A percentile compares a stretch with the other conserved stretches of the same genome.
Conservation (phyloP, 1,139 yeast species). For the Scheffersomyces stambukii region DNA sequence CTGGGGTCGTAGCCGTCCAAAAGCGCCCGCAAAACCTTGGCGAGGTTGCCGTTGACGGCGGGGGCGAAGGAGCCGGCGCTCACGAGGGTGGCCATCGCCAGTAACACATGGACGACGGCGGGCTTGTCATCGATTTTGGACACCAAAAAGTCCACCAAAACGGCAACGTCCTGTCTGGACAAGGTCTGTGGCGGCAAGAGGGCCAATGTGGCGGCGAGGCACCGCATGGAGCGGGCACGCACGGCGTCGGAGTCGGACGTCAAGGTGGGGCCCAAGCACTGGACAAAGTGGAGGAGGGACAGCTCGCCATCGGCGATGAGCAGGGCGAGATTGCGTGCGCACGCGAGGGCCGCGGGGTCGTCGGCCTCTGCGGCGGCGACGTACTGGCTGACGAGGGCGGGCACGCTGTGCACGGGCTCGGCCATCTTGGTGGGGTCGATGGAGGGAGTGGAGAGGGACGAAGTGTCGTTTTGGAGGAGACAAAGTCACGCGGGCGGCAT, state of each 20-base stretch:
- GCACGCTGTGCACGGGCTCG: slow-evolving; percentile 13
- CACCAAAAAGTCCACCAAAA: slow-evolving; percentile 59
- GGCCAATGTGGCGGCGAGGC: slow-evolving; percentile 52
- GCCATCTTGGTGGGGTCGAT: slow-evolving; percentile 5
- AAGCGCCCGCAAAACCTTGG: slow-evolving; percentile 38
- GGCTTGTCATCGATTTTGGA: slow-evolving; percentile 65
- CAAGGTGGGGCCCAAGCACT: slow-evolving; percentile 42
- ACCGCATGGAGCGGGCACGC: slow-evolving; percentile 51
- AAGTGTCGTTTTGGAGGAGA: too few species aligned
- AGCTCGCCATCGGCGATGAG: slow-evolving; percentile 18
- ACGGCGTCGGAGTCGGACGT: slow-evolving; percentile 62
- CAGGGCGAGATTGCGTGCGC: slow-evolving; percentile 20
- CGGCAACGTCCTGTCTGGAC: slow-evolving; percentile 60
- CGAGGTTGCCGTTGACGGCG: slow-evolving; percentile 14
- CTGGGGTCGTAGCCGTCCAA: slow-evolving; percentile 53
- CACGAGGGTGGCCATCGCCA: slow-evolving; percentile 52
- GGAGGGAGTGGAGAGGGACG: not conserved
- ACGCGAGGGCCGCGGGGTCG: slow-evolving; percentile 17
- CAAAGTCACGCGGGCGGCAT: too few species aligned
- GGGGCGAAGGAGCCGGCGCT: slow-evolving; percentile 43
- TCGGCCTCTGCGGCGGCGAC: slow-evolving; percentile 27
- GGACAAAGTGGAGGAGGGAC: slow-evolving; percentile 34
- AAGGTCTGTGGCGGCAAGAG: slow-evolving; percentile 35
- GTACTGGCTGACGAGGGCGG: slow-evolving; percentile 36
- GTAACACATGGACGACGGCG: slow-evolving; percentile 49